phyloP scores from a whole-genome alignment of 345 rosid genomes.

The Lumnitzera littorea region DNA sequence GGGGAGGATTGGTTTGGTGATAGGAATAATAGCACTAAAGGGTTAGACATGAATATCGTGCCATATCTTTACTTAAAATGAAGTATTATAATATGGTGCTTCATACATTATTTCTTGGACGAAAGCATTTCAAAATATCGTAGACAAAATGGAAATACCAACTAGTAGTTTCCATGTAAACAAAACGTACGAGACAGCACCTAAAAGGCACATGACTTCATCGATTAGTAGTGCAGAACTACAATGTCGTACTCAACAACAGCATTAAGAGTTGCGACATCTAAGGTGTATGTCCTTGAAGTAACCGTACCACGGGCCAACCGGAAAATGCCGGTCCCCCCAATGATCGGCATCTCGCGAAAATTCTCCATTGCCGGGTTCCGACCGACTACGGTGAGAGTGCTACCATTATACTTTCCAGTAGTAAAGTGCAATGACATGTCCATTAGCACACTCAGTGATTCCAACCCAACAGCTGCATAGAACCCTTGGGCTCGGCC shows the following conservation, averaged over 20 bases:
- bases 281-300: neutral
- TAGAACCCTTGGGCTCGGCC: slow-evolving; percentile 17
- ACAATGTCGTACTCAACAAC: neutral
- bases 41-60: too few species aligned
- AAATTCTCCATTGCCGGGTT: neutral
- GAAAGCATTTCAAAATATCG: too few species aligned
- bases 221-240: neutral
- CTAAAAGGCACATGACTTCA: too few species aligned
- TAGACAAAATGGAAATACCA: too few species aligned
- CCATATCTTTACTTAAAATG: too few species aligned
- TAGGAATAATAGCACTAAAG: too few species aligned
- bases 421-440: slow-evolving; percentile 4
- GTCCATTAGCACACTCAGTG: slow-evolving; percentile 1
- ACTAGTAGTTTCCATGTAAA: too few species aligned
- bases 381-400: neutral
- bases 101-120: too few species aligned
- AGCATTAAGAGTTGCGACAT: neutral
- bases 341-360: neutral
- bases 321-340: neutral
- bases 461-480: neutral
- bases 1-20: too few species aligned
- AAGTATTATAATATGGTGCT: too few species aligned
- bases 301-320: neutral
- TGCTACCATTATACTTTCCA: slow-evolving; percentile 8
- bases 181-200: too few species aligned